Base-by-base conservation (phyloP, 2,329 filamentous ascomycete genomes). In the Clathrospora elynae region DNA sequence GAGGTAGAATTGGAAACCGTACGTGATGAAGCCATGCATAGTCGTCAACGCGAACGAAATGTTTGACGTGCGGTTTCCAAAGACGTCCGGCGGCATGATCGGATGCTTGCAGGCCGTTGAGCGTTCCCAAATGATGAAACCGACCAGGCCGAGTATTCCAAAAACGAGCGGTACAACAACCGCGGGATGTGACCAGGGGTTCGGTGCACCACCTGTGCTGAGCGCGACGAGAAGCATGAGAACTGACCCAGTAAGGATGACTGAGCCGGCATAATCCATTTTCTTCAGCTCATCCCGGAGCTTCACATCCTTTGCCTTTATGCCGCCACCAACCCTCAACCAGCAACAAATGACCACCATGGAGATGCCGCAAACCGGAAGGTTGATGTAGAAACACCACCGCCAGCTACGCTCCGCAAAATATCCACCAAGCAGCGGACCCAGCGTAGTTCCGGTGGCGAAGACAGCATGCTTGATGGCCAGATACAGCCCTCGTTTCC, bases 91-190 rank as follows among this genome's bases (percentile, higher is more conserved):
- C 1, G 75, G 74, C 49, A 79, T 72, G 12, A 72, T 68, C 0
- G 64, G 65, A 28, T 64, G 23, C 5, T 43, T 43, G 51, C 57
- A 62, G 24, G 40, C 58, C 16, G 30, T 68, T 61, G 61, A 57
- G 8, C 48, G 46, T 49, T 77, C 73, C 61, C 71, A 78, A 4
- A 69, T 24, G 4, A 64, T 43, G 18, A 77, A 71, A 0, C 54
- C 45, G 2, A 67, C 37, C 2, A 78, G 49, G 7, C 74, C 75
- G 2, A 67, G 22, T 1, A 72, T 14, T 1, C 77, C 76, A 2
- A 78, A 44, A 2, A 79, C 44, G 3, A 81, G 56, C 1, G 77
- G 75, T 0, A 64, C 56, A 3, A 80, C 36, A 6, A 76, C 62
- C 0, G 62, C 59, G 23, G 49, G 59, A 17, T 68, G 64, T 0